Evolutionary conservation across 2,329 filamentous ascomycete species (phyloP).

Genomic region (Clonostachys sp.): DNA sequence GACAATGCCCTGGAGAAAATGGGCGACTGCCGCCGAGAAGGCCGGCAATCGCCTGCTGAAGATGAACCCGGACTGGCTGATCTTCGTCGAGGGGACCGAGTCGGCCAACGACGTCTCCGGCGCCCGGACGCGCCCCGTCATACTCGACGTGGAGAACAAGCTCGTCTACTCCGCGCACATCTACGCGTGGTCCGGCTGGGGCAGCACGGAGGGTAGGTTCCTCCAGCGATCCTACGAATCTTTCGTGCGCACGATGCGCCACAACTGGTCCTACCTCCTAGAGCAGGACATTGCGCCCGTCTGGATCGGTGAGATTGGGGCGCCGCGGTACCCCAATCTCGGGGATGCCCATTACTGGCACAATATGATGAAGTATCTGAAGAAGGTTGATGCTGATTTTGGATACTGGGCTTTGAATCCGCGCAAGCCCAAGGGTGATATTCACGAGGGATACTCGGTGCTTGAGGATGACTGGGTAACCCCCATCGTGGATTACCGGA

Average conservation of each 20-base stretch:
- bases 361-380: conserved; percentile 56
- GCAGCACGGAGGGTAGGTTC: conserved; percentile 54
- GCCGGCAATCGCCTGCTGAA: conserved; percentile 56
- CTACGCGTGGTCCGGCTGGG: conserved; percentile 69
- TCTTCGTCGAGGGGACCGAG: conserved; percentile 64
- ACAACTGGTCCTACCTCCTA: conserved; percentile 64
- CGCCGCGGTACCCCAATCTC: conserved; percentile 43
- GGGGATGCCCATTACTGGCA: conserved; percentile 63
- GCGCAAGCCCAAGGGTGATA: conserved; percentile 54
- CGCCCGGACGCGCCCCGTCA: conserved; percentile 49
- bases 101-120: conserved; percentile 62
- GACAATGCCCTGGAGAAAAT: conserved; percentile 61
- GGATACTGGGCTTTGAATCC: conserved; percentile 70
- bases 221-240: conserved; percentile 54
- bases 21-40: conserved; percentile 59
- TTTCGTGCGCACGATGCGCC: conserved; percentile 58
- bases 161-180: conserved; percentile 67
- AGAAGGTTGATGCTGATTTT: conserved; percentile 56
- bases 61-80: conserved; percentile 60
- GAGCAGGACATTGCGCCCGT: conserved; percentile 43
- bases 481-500: conserved; percentile 55
- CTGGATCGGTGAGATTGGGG: conserved; percentile 66
- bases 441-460: conserved; percentile 55
- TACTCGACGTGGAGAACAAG: conserved; percentile 45
- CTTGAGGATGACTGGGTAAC: conserved; percentile 62